Percentiles rank a stretch among this genome's conserved stretches.
phyloP scores from a whole-genome alignment of 352 stramenopile genomes.

The Pythium apleroticum region DNA sequence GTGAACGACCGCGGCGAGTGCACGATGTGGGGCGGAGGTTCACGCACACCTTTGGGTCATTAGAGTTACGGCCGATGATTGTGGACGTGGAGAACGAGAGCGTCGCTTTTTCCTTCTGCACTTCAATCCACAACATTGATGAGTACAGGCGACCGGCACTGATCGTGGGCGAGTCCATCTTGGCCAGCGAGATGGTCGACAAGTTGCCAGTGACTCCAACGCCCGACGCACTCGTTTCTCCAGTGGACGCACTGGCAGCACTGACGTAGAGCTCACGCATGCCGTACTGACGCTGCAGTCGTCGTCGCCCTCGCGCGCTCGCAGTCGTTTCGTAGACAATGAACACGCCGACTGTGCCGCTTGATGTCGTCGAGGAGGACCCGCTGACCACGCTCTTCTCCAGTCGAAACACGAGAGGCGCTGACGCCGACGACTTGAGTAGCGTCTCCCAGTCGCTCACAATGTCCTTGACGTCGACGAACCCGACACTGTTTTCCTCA shows the following conservation, averaged over 20 bases:
- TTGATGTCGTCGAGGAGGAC: conserved; percentile 16
- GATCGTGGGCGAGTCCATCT: conserved; percentile 52
- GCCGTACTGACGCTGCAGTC: conserved; percentile 1
- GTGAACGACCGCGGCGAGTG: conserved; percentile 41
- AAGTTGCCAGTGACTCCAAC: conserved; percentile 28
- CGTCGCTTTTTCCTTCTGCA: conserved; percentile 55
- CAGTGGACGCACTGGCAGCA: conserved; percentile 25
- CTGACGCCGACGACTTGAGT: conserved; percentile 43
- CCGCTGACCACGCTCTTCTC: conserved; percentile 66
- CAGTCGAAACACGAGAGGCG: conserved; percentile 58
- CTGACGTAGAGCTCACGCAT: conserved; percentile 48
- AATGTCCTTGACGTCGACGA: conserved; percentile 65
- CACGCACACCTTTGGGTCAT: conserved; percentile 69
- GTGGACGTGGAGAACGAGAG: conserved; percentile 80
- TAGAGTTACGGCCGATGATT: conserved; percentile 58
- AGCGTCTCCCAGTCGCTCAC: conserved; percentile 50
- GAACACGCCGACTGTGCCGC: conserved; percentile 40
- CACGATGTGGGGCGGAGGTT: conserved; percentile 59
- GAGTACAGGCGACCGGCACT: conserved; percentile 51
- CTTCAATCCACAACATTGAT: conserved; percentile 75
- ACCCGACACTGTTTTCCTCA: conserved; percentile 46
- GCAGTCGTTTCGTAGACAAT: conserved; percentile 59
- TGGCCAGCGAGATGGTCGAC: conserved; percentile 53
- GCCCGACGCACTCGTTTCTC: conserved; percentile 17
- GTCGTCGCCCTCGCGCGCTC: conserved; percentile 14